phyloP scores from a whole-genome alignment of 1,139 yeast genomes.

The Zygosaccharomyces sapae region DNA sequence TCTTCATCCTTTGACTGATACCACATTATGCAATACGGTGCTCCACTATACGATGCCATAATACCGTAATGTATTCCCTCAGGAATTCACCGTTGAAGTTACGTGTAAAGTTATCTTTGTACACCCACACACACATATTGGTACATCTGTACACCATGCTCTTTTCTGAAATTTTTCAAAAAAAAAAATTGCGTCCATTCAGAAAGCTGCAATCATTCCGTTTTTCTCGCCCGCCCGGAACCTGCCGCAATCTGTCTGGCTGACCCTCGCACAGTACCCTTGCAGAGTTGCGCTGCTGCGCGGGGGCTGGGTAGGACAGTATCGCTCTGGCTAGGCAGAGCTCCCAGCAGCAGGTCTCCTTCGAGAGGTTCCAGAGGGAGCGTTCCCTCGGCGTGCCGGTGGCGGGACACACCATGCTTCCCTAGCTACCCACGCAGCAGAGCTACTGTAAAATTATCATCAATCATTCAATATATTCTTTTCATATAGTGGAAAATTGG shows the following conservation, averaged over 20 bases:
- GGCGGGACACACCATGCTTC: not conserved
- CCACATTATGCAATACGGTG: too few relatives aligned
- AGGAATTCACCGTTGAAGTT: not conserved
- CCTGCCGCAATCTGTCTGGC: not conserved
- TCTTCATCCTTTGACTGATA: too few relatives aligned
- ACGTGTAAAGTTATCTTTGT: not conserved
- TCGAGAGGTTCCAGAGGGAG: not conserved
- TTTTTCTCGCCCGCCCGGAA: not conserved
- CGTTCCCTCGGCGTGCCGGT: not conserved
- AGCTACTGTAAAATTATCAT: not conserved
- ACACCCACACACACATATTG: not conserved
- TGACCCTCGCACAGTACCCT: not conserved
- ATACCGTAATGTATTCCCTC: too few relatives aligned
- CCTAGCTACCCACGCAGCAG: not conserved
- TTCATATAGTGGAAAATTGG: constrained; percentile 4
- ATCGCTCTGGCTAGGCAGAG: too few relatives aligned
- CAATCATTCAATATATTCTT: not conserved
- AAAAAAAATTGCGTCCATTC: not conserved
- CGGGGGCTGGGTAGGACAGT: too few relatives aligned
- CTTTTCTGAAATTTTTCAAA: not conserved
- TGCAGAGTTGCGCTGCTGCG: too few relatives aligned
- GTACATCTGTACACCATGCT: not conserved
- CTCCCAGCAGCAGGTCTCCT: not conserved
- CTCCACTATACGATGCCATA: too few relatives aligned
- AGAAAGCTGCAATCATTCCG: not conserved